Evolutionary conservation across 2,329 filamentous ascomycete genomes (phyloP).

Genomic region (Chaetomiaceae sp.): DNA sequence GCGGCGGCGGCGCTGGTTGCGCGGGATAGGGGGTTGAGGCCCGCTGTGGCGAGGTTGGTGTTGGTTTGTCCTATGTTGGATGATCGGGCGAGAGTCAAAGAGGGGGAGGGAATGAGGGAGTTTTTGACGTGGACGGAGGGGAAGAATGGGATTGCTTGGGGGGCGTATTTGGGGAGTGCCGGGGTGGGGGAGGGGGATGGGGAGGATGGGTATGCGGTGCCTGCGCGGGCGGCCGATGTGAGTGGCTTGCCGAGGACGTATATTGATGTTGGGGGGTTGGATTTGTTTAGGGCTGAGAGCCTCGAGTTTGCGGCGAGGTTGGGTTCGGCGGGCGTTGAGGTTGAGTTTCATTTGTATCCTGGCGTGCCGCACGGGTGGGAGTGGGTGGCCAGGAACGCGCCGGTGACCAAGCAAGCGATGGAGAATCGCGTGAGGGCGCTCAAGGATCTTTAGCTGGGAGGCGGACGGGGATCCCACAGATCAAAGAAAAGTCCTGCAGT

Average conservation of each 20-base stretch:
- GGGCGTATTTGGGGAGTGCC: constrained; percentile 27
- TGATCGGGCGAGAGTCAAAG: constrained; percentile 30
- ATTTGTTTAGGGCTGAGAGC: constrained; percentile 36
- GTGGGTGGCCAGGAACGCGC: constrained; percentile 4
- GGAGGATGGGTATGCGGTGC: constrained; percentile 24
- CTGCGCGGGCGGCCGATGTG: constrained; percentile 24
- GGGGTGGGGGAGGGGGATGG: constrained; percentile 2
- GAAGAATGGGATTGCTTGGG: constrained; percentile 26
- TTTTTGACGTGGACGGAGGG: constrained; percentile 24
- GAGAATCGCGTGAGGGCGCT: constrained; percentile 23
- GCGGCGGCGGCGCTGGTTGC: constrained; percentile 37
- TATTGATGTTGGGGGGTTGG: constrained; percentile 36
- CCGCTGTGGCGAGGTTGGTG: constrained; percentile 32
- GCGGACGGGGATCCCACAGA: no score
- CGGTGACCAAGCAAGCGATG: constrained; percentile 24
- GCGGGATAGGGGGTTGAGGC: constrained; percentile 28
- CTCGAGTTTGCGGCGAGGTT: constrained; percentile 32
- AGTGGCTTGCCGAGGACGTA: constrained; percentile 34
- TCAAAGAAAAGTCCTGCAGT: no score
- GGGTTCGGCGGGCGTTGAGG: constrained; percentile 30
- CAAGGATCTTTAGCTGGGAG: constrained; percentile 4
- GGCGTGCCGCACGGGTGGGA: constrained; percentile 39
- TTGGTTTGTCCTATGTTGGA: constrained; percentile 38
- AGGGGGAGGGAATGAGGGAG: constrained; percentile 13
- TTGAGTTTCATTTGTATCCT: constrained; percentile 39